Evolutionary conservation across 805 yeast genomes (phyloP), one percentile per base, ranked within the genome.

Genomic region (Ogataea polymorpha): DNA sequence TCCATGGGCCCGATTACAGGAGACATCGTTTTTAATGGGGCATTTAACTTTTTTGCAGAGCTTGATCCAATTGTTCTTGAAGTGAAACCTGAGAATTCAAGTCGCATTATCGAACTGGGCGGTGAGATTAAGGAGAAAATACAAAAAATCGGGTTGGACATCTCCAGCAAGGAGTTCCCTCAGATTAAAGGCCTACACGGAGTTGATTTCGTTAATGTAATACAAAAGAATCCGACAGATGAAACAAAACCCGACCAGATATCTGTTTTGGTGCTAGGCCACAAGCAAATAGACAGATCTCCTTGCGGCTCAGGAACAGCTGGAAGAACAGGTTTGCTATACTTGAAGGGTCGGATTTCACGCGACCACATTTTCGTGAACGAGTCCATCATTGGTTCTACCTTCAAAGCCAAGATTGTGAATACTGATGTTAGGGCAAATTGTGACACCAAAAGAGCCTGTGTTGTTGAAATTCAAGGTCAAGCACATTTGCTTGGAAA

Each of bases 291-390:
- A 10, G 62, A 58, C 37, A 32, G 62, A 14, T 58, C 62, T 2
- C 58, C 62, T 1, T 53, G 58, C 44, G 62, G 62, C 11, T 56
- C 61, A 2, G 57, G 59, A 10, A 56, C 62, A 2, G 58, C 60
- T 5, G 62, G 61, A 2, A 42, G 59, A 25, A 44, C 49, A 2
- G 58, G 58, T 0, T 49, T 45, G 23, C 43, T 55, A 5, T 55
- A 39, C 24, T 37, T 56, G 23, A 46, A 50, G 15, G 48, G 48
- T 2, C 20, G 32, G 17, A 21, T 54, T 4, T 13, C 35, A 1
- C 21, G 20, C 2, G 39, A 45, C 0, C 7, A 43, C 15, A 28
- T 8, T 2, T 49, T 48, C 33, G 49, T 51, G 13, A 57, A 57
- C 39, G 55, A 57, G 37, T 56, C 62, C 6, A 44, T 57, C 4